A percentile compares a stretch with the other conserved stretches of the same genome.
Evolutionary conservation across 768 basidiomycete species (phyloP).

Genomic region (Tubosaeta sp.): DNA sequence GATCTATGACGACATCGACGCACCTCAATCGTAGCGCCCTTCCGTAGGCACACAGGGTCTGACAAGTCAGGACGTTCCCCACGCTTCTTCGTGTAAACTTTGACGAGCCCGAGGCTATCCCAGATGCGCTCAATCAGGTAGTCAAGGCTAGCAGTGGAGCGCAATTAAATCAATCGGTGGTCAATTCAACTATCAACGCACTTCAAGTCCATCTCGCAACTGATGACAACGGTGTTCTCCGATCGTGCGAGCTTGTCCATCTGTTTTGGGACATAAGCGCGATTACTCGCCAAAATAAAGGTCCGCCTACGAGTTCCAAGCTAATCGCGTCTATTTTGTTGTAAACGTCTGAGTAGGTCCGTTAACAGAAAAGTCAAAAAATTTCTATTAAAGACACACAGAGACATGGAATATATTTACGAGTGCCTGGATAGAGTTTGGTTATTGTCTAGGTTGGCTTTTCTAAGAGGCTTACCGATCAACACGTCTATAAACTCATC

Average conservation of each 20-base stretch:
- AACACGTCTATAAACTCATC: conserved; percentile 99
- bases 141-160: conserved; percentile 45
- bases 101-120: conserved; percentile 77
- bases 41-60: conserved; percentile 88
- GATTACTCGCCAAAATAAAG: not conserved
- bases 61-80: conserved; percentile 89
- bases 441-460: not conserved
- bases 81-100: conserved; percentile 96
- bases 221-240: conserved; percentile 88
- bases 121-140: conserved; percentile 75
- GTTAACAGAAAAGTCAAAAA: not conserved
- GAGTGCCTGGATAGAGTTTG: conserved; percentile 53
- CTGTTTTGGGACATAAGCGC: conserved; percentile 13
- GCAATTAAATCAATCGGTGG: not conserved
- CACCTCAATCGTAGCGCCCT: conserved; percentile 92
- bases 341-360: conserved; percentile 69
- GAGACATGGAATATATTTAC: conserved; percentile 93
- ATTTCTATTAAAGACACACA: conserved; percentile 44
- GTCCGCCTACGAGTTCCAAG: conserved; percentile 50
- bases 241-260: conserved; percentile 80
- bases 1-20: not conserved
- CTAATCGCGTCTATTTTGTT: conserved; percentile 95
- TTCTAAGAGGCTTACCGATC: conserved; percentile 52
- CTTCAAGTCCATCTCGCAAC: conserved; percentile 94
- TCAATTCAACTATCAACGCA: conserved; percentile 29